Base-by-base conservation (phyloP, 306 rosid species). In the Quillaja saponaria region DNA sequence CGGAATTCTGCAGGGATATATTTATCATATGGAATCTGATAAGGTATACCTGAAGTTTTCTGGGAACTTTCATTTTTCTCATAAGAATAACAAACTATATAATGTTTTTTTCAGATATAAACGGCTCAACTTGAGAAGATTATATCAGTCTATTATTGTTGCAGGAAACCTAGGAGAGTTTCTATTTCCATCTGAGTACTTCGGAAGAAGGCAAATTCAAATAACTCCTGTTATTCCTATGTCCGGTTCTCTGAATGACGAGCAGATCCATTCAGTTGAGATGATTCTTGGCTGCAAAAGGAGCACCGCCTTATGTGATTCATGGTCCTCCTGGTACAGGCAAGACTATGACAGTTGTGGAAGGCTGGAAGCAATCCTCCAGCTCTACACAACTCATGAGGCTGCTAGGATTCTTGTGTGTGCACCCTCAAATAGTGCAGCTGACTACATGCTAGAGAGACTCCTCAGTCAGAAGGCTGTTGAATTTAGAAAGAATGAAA, bases 291-390 rank as follows among this genome's bases (percentile, higher is more conserved):
- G 90, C 72, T 87, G 97, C 81, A 82, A 67, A n/a, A 77, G 92
- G 95, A 4, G 83, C 80, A 19, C 95, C 97, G 0, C 97, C 97
- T 37, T 87, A 82, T 68, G 76, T 90, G 75, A 85, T 90, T 64
- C 81, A 84, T 42, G 97, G 97, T 18, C 97, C 97, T 78, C 95
- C 97, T 0, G 95, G 97, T 39, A 90, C 97, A 0, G 97, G 97
- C n/a, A 87, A 90, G 85, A 82, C 97, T 13, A 73, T 68, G 72
- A 87, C 95, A 47, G 20, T 87, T 53, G 92, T 85, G 49, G 92
- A 87, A 81, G 86, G 49, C 90, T 85, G 49, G 92, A 87, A 81
- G 86, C 95, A 55, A 60, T 90, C 74, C 88, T 87, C 59, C 97
- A 85, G 84, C 82, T 85, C 64, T 82, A 87, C 66, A 78, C 54